Evolutionary conservation across 495 filamentous ascomycete species (phyloP).

Genomic region (Pyronema omphalodes): DNA sequence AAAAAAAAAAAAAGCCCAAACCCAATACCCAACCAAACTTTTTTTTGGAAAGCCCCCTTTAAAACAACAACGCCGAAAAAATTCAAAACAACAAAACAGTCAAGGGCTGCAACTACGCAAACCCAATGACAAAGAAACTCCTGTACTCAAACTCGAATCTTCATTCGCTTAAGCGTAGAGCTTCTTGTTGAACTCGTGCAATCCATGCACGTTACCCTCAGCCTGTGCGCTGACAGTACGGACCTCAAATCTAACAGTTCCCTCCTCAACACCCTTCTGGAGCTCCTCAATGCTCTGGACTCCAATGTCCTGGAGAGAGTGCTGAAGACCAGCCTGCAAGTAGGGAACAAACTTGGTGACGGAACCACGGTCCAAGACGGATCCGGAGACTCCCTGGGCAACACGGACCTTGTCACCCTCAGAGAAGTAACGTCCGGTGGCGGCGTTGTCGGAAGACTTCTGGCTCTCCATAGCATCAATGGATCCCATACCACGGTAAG

Average conservation of each 20-base stretch:
- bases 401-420: slow-evolving; percentile 88
- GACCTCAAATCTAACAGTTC: slow-evolving; percentile 79
- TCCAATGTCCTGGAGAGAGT: slow-evolving; percentile 91
- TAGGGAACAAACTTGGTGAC: slow-evolving; percentile 92
- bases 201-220: slow-evolving; percentile 85
- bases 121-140: background rate
- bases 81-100: background rate
- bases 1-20: too few species aligned
- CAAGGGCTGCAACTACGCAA: background rate
- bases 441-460: slow-evolving; percentile 86
- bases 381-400: slow-evolving; percentile 79
- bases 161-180: slow-evolving; percentile 54
- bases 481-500: slow-evolving; percentile 94
- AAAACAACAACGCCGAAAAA: background rate
- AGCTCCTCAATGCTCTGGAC: slow-evolving; percentile 56
- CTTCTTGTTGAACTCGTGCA: slow-evolving; percentile 99
- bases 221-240: slow-evolving; percentile 83
- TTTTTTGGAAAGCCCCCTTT: background rate
- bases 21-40: too few species aligned
- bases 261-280: slow-evolving; percentile 54
- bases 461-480: slow-evolving; percentile 99
- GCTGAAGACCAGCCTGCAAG: slow-evolving; percentile 83
- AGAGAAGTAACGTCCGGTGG: slow-evolving; percentile 95
- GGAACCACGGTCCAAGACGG: slow-evolving; percentile 54
- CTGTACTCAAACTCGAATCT: background rate